phyloP scores from a whole-genome alignment of 1,284 basidiomycete genomes.

The Cutaneotrichosporon dermatis region DNA sequence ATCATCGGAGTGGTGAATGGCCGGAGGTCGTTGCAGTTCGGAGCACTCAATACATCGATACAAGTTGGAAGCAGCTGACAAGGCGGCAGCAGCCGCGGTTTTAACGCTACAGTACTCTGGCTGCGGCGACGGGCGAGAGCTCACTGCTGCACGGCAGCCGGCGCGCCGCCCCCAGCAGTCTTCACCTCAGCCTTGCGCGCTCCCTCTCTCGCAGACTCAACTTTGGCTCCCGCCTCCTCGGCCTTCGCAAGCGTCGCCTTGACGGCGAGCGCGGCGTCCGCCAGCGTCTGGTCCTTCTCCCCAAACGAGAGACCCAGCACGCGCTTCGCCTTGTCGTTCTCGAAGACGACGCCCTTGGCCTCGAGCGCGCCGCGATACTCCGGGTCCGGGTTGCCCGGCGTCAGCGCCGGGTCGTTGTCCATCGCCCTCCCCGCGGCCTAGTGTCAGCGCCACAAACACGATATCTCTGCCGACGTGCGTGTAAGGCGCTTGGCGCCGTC shows the following conservation, averaged over 20 bases:
- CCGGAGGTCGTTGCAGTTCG: no score
- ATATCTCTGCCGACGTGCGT: not conserved
- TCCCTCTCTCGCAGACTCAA: no score
- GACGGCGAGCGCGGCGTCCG: not conserved
- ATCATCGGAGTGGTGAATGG: no score
- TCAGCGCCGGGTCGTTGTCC: constrained; percentile 9
- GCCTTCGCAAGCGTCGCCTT: not conserved
- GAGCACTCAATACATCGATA: no score
- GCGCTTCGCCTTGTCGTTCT: constrained; percentile 27
- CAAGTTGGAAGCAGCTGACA: no score
- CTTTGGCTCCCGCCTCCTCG: not conserved
- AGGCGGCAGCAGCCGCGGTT: no score
- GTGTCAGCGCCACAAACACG: not conserved
- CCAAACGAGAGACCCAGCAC: constrained; percentile 36
- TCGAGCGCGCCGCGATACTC: constrained; percentile 21
- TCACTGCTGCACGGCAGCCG: no score
- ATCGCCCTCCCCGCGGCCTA: not conserved
- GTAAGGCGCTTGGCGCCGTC: no score
- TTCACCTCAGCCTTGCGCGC: no score
- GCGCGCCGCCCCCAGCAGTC: no score
- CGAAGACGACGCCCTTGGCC: constrained; percentile 7
- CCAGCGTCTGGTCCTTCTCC: constrained; percentile 7
- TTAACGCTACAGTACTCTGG: no score
- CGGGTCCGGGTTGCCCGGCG: constrained; percentile 23
- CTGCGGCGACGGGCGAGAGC: no score